Base-by-base conservation (phyloP, 1,284 basidiomycete genomes). In the Moesziomyces aphidis region DNA sequence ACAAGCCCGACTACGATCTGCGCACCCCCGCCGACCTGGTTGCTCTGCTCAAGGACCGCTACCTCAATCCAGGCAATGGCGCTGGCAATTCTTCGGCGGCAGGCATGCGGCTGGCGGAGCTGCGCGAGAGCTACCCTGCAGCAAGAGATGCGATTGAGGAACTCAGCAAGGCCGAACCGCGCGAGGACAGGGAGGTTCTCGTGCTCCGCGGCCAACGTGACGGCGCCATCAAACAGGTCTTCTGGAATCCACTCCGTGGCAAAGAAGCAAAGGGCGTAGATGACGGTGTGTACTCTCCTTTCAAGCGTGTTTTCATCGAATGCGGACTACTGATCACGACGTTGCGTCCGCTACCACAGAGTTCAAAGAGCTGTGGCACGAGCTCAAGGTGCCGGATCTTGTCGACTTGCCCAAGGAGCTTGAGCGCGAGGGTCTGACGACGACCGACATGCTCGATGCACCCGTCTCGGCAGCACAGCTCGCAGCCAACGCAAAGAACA, bases 91-190 rank as follows among this genome's bases (percentile, higher is more conserved):
- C 75, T 0, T 70, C 69, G 4, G 70, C 76, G 9, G 75, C 76
- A 5, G 94, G 94, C 0, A 90, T 96, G 61, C 90, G 92, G n/a
- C 90, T 95, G 19, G 89, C 92, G 11, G 88, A 90, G 2, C 87
- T 96, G 46, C 93, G 94, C 77, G 94, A 95, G 80, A 92, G 92
- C 21, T 96, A 93, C 91, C 92, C 93, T 73, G 92, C 92, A 69
- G 92, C 93, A 2, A 74, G 69, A 22, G 77, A 82, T 23, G 80
- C 72, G 11, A 55, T 84, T 31, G 81, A 83, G 42, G 78, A 82
- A 51, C 56, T 80, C 22, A 56, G 55, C n/a, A 78, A 76, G 43
- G 71, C 67, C 4, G 56, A 79, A 50, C 82, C 82, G 0, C 60
- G 93, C 82, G 89, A 92, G 80, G 92, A 94, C 75, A 92, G 94